A percentile compares a stretch with the other conserved stretches of the same genome.
phyloP scores from a whole-genome alignment of 306 rosid genomes.

The Rosa persica region DNA sequence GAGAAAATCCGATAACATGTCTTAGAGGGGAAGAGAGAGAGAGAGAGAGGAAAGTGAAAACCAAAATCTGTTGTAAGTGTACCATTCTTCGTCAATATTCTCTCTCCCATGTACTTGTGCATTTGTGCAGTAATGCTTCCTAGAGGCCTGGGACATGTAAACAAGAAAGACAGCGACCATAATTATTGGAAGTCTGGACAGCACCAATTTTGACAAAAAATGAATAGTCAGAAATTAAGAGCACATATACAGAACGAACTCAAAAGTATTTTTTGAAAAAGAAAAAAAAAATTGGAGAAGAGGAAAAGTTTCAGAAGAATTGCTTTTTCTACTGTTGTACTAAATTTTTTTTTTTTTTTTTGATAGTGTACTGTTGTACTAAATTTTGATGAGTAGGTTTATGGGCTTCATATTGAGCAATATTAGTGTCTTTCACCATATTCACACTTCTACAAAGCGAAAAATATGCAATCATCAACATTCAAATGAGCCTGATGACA shows the following conservation, averaged over 20 bases:
- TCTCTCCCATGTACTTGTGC: conserved; percentile 54
- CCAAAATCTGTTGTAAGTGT: conserved; percentile 6
- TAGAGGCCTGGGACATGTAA: conserved; percentile 56
- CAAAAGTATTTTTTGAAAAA: background rate
- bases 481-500: too few species aligned
- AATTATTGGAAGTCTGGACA: background rate
- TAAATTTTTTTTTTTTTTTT: too few species aligned
- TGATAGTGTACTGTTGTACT: background rate
- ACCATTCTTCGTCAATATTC: conserved; percentile 89
- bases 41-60: conserved; percentile 17
- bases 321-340: background rate
- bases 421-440: background rate
- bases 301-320: background rate
- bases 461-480: too few species aligned
- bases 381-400: background rate
- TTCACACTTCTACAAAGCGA: too few species aligned
- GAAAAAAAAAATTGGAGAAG: too few species aligned
- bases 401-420: conserved; percentile 3
- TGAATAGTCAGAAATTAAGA: background rate
- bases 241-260: background rate
- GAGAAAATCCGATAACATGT: conserved; percentile 33
- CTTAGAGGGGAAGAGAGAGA: conserved; percentile 14
- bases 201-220: background rate
- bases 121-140: conserved; percentile 95
- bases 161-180: background rate